Conservation (phyloP, 2,329 filamentous ascomycete species). For the Ceratocystiopsis minuta region DNA sequence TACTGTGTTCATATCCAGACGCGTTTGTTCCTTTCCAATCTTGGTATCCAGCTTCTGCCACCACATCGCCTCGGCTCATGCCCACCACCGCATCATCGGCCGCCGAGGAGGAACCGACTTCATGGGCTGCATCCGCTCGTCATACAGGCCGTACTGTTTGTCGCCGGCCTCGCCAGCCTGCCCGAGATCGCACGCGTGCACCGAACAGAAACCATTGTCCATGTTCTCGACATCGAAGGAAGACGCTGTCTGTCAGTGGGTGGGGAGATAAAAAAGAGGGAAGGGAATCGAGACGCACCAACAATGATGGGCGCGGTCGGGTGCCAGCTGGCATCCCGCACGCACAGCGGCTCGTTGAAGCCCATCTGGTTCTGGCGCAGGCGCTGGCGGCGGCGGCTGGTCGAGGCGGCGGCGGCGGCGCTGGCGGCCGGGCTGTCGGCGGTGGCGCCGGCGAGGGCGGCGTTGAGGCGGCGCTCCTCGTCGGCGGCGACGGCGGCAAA, state of each 20-base stretch:
- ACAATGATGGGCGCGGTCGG: constrained; percentile 65
- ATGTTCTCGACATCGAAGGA: constrained; percentile 66
- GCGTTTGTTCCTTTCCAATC: too few relatives aligned
- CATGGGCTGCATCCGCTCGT: constrained; percentile 35
- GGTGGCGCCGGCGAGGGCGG: neutral
- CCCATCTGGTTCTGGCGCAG: neutral
- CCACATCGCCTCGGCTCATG: too few relatives aligned
- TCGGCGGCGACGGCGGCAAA: neutral
- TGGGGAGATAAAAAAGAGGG: neutral
- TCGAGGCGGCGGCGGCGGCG: neutral
- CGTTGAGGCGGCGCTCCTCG: neutral
- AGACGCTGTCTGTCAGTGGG: constrained; percentile 39
- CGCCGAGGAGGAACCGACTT: neutral
- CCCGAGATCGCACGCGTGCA: constrained; percentile 62
- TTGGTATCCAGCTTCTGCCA: too few relatives aligned
- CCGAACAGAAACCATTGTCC: constrained; percentile 47
- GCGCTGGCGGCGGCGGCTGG: too few relatives aligned
- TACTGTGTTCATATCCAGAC: too few relatives aligned
- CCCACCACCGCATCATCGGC: too few relatives aligned
- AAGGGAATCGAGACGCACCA: constrained; percentile 23
- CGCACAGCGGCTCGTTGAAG: constrained; percentile 37
- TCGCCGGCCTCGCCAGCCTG: constrained; percentile 44
- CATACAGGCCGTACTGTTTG: constrained; percentile 39
- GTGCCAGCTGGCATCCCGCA: constrained; percentile 83
- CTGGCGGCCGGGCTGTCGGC: neutral